phyloP scores from a whole-genome alignment of 192 early-diverging fungal genomes.

The Umbelopsis ramanniana region DNA sequence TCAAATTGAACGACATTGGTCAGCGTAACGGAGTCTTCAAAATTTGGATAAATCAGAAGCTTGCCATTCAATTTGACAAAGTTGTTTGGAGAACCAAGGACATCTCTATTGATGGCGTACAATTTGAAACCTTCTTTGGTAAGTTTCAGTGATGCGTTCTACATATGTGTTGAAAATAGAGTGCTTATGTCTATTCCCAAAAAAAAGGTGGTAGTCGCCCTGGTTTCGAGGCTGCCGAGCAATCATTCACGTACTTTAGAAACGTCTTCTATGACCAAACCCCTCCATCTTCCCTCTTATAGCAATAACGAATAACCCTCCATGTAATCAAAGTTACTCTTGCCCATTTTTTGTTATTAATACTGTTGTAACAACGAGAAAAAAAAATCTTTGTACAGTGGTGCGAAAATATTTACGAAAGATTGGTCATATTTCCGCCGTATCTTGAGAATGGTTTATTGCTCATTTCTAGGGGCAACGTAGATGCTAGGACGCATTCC shows the following conservation, averaged over 20 bases:
- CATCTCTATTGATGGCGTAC: conserved; percentile 15
- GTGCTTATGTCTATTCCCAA: neutral
- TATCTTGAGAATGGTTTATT: neutral
- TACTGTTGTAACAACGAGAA: neutral
- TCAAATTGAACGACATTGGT: conserved; percentile 21
- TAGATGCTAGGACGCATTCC: conserved; percentile 2
- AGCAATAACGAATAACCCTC: neutral
- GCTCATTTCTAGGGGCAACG: conserved; percentile 8
- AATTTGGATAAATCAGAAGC: conserved; percentile 20
- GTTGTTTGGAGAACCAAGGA: conserved; percentile 24
- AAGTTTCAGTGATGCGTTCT: neutral
- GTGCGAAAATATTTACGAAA: neutral
- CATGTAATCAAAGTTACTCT: neutral
- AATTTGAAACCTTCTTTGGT: conserved; percentile 32
- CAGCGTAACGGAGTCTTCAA: conserved; percentile 11
- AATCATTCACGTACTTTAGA: conserved; percentile 23
- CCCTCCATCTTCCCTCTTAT: neutral
- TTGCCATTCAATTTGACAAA: conserved; percentile 18
- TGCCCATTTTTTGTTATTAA: conserved; percentile 1
- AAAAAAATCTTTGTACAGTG: conserved; percentile 22
- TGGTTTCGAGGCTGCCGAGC: conserved; percentile 25
- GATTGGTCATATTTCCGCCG: neutral
- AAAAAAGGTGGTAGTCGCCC: conserved; percentile 18
- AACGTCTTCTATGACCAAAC: neutral
- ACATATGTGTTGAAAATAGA: neutral